Base-by-base conservation (phyloP, 2,329 filamentous ascomycete genomes). In the Dactylella cylindrospora region DNA sequence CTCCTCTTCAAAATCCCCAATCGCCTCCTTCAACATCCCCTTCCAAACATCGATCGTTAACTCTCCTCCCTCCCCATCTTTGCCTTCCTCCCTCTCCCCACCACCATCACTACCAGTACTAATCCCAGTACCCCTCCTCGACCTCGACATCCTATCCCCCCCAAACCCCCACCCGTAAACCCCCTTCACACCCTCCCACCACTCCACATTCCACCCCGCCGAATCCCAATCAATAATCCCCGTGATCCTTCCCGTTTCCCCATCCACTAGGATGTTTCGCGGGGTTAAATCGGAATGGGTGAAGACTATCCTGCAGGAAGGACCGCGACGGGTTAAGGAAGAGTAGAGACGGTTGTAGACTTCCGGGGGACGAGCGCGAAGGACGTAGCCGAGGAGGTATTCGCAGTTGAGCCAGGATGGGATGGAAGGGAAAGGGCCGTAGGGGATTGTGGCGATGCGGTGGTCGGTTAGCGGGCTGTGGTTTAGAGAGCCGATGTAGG, bases 221-320 rank as follows among this genome's bases (percentile, higher is more conserved):
- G 57, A 62, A 39, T 62, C 57, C 57, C 57, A 64, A 35, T 64
- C 59, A 5, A 64, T 49, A 26, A 64, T 51, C 10, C 59, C 59
- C 9, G 59, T 64, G 26, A 64, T 64, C 15, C 44, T 31, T 8
- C 59, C 59, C 7, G 40, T 64, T 10, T 46, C 17, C 10, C 33
- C 35, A 9, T 64, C 59, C 39, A 64, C 59, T 29, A 64, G 15
- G 10, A 64, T 49, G 41, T 64, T 64, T 20, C 50, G 41, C 32
- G 59, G 59, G 25, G 50, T 64, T 35, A 64, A 29, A 17, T 64
- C 59, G 3, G 50, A 55, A 22, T 64, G 59, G 12, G 59, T 64
- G 32, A 64, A 64, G 12, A 64, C 59, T 20, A 55, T 33, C 20
- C 39, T 26, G 28, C n/a, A n/a, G n/a, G 31, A 43, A 19, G 53